Base-by-base conservation (phyloP, 768 basidiomycete species). In the Lactarius trivialis region DNA sequence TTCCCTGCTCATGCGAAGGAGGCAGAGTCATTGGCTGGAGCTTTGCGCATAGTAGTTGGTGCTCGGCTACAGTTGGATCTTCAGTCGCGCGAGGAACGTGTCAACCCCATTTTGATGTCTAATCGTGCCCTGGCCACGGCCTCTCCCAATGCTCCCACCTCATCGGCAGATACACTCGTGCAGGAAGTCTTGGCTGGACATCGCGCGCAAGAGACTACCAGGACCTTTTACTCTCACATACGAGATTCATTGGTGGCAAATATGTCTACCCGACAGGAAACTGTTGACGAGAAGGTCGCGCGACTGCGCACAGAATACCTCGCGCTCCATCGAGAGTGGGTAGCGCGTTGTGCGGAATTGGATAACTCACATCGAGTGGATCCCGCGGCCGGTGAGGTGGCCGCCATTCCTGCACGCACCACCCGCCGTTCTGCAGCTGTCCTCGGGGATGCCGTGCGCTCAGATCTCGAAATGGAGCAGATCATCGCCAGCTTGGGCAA, bases 381-480 rank as follows among this genome's bases (percentile, higher is more conserved):
- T 58, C 75, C 76, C 17, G 68, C 75, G 17, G 72, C 72, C 5
- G 58, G 65, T n/a, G 66, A 67, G 24, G 60, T 67, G 15, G 73
- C 77, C 37, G 67, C 78, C 24, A 28, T 63, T 28, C 54, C 65
- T 4, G 79, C 79, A 17, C 75, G 91, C 55, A 86, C 88, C 45
- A 91, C 90, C 9, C 82, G 91, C 32, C 84, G 91, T 28, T 83
- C 87, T 11, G 79, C 85, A 52, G 86, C 88, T 0, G 76, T 75
- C 48, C 75, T 91, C 65, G 91, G 91, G 30, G 95, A 97, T 73
- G 86, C 91, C 15, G 94, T 94, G 17, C 87, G 93, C 4, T 93
- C 94, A 19, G 95, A 98, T 73, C 81, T 96, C 60, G 96, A 98
- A 77, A 94, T 97, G 85, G 91, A 97, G 70, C 93, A 94, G 74